phyloP scores from a whole-genome alignment of 306 rosid species.

The Alnus rubra region DNA sequence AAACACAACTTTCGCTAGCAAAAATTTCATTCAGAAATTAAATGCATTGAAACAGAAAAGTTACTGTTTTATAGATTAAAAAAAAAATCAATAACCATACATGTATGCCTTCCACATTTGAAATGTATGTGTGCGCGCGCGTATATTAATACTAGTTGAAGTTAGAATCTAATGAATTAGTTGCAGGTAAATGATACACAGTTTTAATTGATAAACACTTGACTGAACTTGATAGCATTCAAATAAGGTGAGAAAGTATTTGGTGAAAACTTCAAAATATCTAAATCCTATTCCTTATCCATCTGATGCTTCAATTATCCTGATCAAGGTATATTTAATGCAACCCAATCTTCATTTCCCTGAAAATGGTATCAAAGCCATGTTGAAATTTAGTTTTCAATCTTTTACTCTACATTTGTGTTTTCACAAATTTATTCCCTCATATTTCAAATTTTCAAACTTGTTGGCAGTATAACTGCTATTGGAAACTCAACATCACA shows the following conservation, averaged over 20 bases:
- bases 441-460: too few species aligned
- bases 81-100: slow-evolving; percentile 4
- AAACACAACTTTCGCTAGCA: slow-evolving; percentile 26
- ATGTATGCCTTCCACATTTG: slow-evolving; percentile 1
- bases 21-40: slow-evolving; percentile 26
- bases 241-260: neutral
- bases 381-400: too few species aligned
- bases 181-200: slow-evolving; percentile 7
- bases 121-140: neutral
- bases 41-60: slow-evolving; percentile 15
- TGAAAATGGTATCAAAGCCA: neutral
- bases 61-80: slow-evolving; percentile 11
- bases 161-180: slow-evolving; percentile 8
- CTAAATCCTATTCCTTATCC: too few species aligned
- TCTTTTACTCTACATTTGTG: too few species aligned
- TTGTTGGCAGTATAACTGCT: too few species aligned
- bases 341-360: neutral
- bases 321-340: neutral
- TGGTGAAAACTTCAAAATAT: neutral
- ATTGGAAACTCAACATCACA: too few species aligned
- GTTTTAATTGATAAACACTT: neutral
- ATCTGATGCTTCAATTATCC: neutral
- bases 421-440: too few species aligned
- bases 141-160: neutral
- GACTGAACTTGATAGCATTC: neutral